Conservation (phyloP, 306 rosid species). For the Pterocarpus macrocarpus region DNA sequence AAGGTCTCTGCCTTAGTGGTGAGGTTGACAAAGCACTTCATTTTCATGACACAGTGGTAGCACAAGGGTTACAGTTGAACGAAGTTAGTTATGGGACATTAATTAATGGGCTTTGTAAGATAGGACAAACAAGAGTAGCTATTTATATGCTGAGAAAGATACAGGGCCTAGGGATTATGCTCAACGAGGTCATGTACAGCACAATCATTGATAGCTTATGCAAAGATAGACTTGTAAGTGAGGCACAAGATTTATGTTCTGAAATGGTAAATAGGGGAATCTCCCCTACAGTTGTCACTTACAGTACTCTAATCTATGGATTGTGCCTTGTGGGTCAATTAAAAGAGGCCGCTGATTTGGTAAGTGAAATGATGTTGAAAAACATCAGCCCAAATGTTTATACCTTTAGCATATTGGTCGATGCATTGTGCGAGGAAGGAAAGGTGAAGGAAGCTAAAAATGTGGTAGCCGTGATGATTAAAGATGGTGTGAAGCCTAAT, state of each 20-base stretch:
- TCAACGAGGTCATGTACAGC: neutral
- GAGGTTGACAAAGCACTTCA: neutral
- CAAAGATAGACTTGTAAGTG: slow-evolving; percentile 14
- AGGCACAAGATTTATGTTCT: slow-evolving; percentile 6
- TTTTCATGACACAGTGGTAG: slow-evolving; percentile 7
- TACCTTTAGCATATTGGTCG: slow-evolving; percentile 22
- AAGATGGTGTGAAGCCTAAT: neutral
- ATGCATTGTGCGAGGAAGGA: slow-evolving; percentile 36
- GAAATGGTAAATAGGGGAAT: slow-evolving; percentile 31
- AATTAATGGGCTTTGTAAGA: slow-evolving; percentile 21
- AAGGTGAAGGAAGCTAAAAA: slow-evolving; percentile 1
- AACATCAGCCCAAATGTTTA: slow-evolving; percentile 5
- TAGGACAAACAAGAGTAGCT: neutral
- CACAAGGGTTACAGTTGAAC: neutral
- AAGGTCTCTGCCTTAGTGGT: neutral
- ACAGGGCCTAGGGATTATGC: neutral
- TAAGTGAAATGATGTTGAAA: slow-evolving; percentile 30
- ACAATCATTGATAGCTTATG: slow-evolving; percentile 41
- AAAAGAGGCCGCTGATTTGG: slow-evolving; percentile 33
- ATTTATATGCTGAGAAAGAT: neutral
- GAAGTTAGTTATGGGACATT: slow-evolving; percentile 18
- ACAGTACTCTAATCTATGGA: slow-evolving; percentile 16
- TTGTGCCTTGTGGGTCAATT: slow-evolving; percentile 6
- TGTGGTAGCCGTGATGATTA: slow-evolving; percentile 6
- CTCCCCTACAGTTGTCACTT: slow-evolving; percentile 22